Evolutionary conservation across 2,329 filamentous ascomycete species (phyloP).

Genomic region (Botrytis elliptica): DNA sequence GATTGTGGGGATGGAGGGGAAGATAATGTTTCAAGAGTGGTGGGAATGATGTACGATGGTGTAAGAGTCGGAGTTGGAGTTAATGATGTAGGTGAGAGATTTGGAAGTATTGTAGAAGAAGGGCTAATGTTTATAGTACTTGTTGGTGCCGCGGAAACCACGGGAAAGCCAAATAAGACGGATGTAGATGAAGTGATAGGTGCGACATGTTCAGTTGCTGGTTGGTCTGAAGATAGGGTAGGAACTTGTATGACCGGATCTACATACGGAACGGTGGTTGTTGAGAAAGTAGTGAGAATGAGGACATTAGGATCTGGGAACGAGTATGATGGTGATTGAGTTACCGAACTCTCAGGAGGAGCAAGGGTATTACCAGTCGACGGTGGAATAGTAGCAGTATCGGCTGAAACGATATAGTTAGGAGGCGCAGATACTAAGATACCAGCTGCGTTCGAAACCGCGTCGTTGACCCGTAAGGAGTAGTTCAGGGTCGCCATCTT

Average conservation of each 20-base stretch:
- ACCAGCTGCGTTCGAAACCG: background rate
- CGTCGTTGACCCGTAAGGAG: background rate
- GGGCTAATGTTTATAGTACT: background rate
- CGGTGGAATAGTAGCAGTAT: background rate
- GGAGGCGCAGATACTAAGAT: background rate
- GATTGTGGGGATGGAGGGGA: background rate
- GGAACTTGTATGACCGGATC: background rate
- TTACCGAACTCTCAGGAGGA: background rate
- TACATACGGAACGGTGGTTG: background rate
- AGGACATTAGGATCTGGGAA: background rate
- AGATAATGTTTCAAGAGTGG: background rate
- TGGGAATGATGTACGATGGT: background rate
- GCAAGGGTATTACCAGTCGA: background rate
- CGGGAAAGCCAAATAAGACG: background rate
- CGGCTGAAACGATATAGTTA: background rate
- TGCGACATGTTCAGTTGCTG: background rate
- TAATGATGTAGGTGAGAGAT: background rate
- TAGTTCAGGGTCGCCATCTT: background rate
- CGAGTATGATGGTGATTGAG: background rate
- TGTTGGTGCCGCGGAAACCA: background rate
- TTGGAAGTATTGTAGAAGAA: background rate
- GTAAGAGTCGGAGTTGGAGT: background rate
- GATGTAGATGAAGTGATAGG: background rate
- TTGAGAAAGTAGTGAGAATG: background rate
- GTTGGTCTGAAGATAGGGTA: background rate